Base-by-base conservation (phyloP, 2,329 filamentous ascomycete species). In the Neopestalotiopsis rosae region DNA sequence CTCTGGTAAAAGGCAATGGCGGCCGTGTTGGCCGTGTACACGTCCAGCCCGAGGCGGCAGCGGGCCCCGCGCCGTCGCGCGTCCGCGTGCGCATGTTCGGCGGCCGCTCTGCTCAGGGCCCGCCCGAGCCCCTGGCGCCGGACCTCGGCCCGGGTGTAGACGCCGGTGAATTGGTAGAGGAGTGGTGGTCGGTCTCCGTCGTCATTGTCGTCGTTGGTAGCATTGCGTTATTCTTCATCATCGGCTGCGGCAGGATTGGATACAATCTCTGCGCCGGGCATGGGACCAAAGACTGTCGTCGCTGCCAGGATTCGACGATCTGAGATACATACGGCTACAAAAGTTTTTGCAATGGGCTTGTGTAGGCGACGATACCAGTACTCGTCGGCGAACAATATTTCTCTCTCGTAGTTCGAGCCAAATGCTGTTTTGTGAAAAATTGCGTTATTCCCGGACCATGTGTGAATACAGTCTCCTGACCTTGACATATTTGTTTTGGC, bases 121-220 rank as follows among this genome's bases (percentile, higher is more conserved):
- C 76, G 76, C 10, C 77, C 81, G 40, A 81, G 71, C 10, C 81
- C 81, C 63, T 74, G 75, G 1, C 80, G 76, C 14, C 81, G 79
- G 67, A 76, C 76, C 63, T 78, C 74, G 49, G 79, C 79, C n/a
- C 74, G 69, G 9, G 79, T 82, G 68, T 80, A 83, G 69, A 82
- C 78, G 24, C 76, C 80, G 64, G 79, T 77, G 56, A 83, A 74
- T 45, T 79, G 76, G 68, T 74, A 82, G 67, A 76, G 75, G 9
- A 75, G 24, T 28, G 24, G 24, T 24, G 24, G 24, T 28, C 24
- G 24, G 24, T 28, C 24, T 4, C 24, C 24, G 24, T 28, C 24
- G 24, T 28, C 3, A 30, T 72, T 65, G 63, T 67, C 20, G 66
- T 20, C 32, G n/a, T 34, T 7, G 30, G 12, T 34, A 13, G 9